Evolutionary conservation across 257 asterid genomes (phyloP).

Genomic region (Fraxinus anomala): DNA sequence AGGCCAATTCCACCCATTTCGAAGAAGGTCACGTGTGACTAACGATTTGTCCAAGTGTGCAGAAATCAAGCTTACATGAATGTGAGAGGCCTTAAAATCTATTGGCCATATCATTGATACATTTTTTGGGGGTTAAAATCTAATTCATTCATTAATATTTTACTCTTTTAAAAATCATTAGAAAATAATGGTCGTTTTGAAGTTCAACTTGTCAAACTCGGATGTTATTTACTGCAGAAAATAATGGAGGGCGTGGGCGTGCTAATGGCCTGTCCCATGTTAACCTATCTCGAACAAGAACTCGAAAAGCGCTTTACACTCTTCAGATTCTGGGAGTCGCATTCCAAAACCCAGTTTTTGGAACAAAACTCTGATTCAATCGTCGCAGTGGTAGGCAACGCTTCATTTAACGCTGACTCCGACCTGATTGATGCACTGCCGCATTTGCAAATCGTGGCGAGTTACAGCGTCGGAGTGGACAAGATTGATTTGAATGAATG

Average conservation of each 20-base stretch:
- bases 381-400: slow-evolving; percentile 71
- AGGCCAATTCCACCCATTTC: no score
- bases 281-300: slow-evolving; percentile 60
- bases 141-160: no score
- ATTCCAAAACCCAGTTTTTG: slow-evolving; percentile 52
- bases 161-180: no score
- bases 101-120: no score
- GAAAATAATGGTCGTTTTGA: no score
- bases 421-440: slow-evolving; percentile 70
- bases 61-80: no score
- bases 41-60: no score
- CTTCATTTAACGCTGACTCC: slow-evolving; percentile 53
- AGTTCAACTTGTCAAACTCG: not conserved
- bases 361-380: slow-evolving; percentile 53
- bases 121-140: no score
- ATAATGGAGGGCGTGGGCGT: slow-evolving; percentile 67
- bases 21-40: no score
- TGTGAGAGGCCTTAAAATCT: no score
- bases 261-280: slow-evolving; percentile 61
- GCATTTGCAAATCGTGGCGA: slow-evolving; percentile 66
- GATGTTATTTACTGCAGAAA: not conserved
- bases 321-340: slow-evolving; percentile 61
- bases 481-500: slow-evolving; percentile 77
- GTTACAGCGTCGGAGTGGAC: slow-evolving; percentile 82
- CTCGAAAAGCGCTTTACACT: slow-evolving; percentile 72